These are phyloP conservation scores for Backusella macrospora DNA, from an alignment of 192 early-diverging fungal species.

Conservation along the genomic window DNA sequence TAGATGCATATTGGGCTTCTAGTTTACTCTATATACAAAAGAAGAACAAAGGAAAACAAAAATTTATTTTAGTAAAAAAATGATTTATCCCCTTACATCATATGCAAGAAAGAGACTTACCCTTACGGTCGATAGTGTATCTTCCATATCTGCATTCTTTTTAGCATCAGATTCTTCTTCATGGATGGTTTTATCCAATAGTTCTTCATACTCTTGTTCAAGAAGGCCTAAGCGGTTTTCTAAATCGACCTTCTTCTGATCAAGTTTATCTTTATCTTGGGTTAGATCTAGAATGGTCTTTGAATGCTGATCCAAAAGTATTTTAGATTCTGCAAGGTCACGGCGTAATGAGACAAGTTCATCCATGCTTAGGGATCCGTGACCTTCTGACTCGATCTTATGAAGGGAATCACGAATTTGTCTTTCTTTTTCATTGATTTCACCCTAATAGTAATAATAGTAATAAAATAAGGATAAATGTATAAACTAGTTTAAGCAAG, in stretches of 20 bases:
- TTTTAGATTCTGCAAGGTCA: constrained; percentile 74
- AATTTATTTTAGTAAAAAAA: neutral
- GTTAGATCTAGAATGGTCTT: constrained; percentile 65
- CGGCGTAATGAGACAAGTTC: constrained; percentile 71
- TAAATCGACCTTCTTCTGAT: constrained; percentile 68
- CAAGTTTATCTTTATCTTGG: constrained; percentile 61
- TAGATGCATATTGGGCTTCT: constrained; percentile 84
- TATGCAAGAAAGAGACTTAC: constrained; percentile 28
- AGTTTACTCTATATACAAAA: constrained; percentile 61
- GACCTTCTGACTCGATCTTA: constrained; percentile 60
- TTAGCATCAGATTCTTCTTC: constrained; percentile 66
- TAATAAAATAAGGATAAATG: neutral
- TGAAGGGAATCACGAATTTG: constrained; percentile 75
- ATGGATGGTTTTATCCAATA: constrained; percentile 72
- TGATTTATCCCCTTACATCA: neutral
- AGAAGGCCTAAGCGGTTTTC: constrained; percentile 69
- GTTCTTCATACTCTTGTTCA: constrained; percentile 84
- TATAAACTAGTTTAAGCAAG: neutral
- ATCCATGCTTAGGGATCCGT: constrained; percentile 55
- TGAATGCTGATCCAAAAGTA: constrained; percentile 64
- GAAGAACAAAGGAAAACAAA: no score
- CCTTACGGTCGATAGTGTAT: constrained; percentile 86
- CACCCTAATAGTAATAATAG: constrained; percentile 29
- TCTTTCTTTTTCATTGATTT: constrained; percentile 79
- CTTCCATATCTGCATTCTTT: constrained; percentile 60